Evolutionary conservation across 352 stramenopile genomes (phyloP), one percentile per base, ranked within the genome.

Genomic region (Globisporangium abappressorium): DNA sequence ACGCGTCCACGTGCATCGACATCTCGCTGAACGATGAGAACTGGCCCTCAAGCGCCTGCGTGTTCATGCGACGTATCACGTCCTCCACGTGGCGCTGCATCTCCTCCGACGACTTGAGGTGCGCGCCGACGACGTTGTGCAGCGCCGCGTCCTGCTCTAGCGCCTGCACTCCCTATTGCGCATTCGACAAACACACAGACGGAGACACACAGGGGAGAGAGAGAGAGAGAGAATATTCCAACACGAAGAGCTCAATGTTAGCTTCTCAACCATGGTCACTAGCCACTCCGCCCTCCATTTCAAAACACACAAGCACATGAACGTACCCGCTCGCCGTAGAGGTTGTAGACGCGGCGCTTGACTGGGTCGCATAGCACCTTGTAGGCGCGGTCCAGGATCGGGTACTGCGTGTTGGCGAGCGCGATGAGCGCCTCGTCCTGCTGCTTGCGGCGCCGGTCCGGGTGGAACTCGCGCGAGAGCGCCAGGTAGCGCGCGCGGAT

Each of bases 391-490:
- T 95, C 85, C 43, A 95, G 68, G n/a, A 84, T 68, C 57, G 87
- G 83, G 71, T 93, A 95, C 70, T 93, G 81, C 64, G 80, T 71
- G 69, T 93, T 93, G 30, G 87, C 87, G 6, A 89, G 76, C 20
- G 80, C 81, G 28, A 90, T 72, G 18, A 91, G 76, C 71, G 73
- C 71, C 9, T 70, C 69, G 64, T 91, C 80, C 60, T 73, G 64
- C n/a, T 67, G 72, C 56, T 83, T 76, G 41, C 69, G 76, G 24
- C 82, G 81, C 11, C 84, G 81, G 64, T 97, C 90, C 22, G 90
- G 90, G 64, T 97, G 90, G 70, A 95, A 93, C 75, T 93, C 86
- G 59, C 86, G 84, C 53, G 88, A 94, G 3, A 95, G 75, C 49
- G 74, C 70, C 57, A 91, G 64, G 74, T 92, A 97, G 11, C 76